A percentile compares a stretch with the other conserved stretches of the same genome.
phyloP scores from a whole-genome alignment of 805 yeast species.

The Kregervanrija fluxuum region DNA sequence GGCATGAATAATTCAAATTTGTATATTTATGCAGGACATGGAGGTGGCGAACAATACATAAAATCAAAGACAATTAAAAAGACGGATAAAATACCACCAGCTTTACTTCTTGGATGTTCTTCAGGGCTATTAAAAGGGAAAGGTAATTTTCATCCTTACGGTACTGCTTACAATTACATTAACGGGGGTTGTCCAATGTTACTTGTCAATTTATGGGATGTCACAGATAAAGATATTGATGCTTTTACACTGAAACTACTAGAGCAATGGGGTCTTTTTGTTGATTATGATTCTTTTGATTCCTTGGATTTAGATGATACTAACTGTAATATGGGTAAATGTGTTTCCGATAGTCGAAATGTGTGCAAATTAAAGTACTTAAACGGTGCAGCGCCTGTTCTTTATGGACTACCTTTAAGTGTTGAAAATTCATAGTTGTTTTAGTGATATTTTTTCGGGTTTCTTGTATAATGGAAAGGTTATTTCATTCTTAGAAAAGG shows the following conservation, averaged over 20 bases:
- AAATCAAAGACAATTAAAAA: constrained; percentile 46
- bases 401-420: constrained; percentile 76
- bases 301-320: constrained; percentile 12
- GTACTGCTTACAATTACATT: constrained; percentile 70
- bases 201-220: constrained; percentile 90
- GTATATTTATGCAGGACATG: constrained; percentile 86
- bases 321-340: constrained; percentile 36
- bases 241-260: constrained; percentile 58
- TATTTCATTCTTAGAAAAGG: too few species aligned
- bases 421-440: constrained; percentile 5
- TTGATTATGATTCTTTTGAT: constrained; percentile 20
- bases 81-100: constrained; percentile 42
- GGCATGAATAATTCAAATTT: constrained; percentile 38
- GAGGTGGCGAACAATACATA: constrained; percentile 87
- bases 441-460: too few species aligned
- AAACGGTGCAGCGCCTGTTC: constrained; percentile 90
- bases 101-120: constrained; percentile 80
- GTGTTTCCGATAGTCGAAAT: constrained; percentile 57
- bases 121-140: constrained; percentile 60
- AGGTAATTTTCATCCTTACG: constrained; percentile 64
- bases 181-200: constrained; percentile 78
- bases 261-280: constrained; percentile 56
- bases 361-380: constrained; percentile 63
- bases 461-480: too few species aligned
- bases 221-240: constrained; percentile 93